Evolutionary conservation across 2,329 filamentous ascomycete species (phyloP).

Genomic region (Hypoxylon sp.): DNA sequence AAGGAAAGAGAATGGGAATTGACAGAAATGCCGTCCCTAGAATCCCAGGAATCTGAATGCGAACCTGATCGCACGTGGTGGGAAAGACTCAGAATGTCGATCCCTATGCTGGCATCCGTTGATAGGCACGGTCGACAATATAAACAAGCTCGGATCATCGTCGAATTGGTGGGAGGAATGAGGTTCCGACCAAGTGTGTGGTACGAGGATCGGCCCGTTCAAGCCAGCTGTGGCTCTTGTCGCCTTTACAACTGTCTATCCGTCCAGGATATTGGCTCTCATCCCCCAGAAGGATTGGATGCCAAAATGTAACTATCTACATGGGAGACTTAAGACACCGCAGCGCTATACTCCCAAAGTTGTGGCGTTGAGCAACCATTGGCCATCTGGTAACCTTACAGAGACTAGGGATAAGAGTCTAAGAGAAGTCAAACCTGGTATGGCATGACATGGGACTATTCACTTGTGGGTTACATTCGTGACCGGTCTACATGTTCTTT

Average conservation of each 20-base stretch:
- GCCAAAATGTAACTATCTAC: not conserved
- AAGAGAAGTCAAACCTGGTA: conserved; percentile 12
- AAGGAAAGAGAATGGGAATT: conserved; percentile 31
- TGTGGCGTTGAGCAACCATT: not conserved
- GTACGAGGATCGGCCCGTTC: conserved; percentile 34
- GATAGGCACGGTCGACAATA: conserved; percentile 27
- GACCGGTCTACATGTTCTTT: conserved; percentile 11
- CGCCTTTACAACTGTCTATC: not conserved
- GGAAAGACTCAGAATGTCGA: conserved; percentile 23
- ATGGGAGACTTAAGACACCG: not conserved
- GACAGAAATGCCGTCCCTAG: conserved; percentile 30
- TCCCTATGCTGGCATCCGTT: conserved; percentile 29
- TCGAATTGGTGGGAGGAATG: conserved; percentile 19
- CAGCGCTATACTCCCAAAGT: not conserved
- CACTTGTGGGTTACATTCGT: conserved; percentile 25
- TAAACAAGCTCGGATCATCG: conserved; percentile 6
- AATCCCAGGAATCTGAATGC: conserved; percentile 17
- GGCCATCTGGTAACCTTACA: not conserved
- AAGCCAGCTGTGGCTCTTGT: conserved; percentile 15
- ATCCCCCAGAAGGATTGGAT: not conserved
- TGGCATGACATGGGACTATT: conserved; percentile 25
- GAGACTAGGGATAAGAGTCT: not conserved
- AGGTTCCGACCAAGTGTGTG: conserved; percentile 14
- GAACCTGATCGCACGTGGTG: conserved; percentile 22
- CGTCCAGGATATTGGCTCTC: not conserved